Evolutionary conservation across 1,284 basidiomycete genomes (phyloP).

Genomic region (Rhodofomes roseus): DNA sequence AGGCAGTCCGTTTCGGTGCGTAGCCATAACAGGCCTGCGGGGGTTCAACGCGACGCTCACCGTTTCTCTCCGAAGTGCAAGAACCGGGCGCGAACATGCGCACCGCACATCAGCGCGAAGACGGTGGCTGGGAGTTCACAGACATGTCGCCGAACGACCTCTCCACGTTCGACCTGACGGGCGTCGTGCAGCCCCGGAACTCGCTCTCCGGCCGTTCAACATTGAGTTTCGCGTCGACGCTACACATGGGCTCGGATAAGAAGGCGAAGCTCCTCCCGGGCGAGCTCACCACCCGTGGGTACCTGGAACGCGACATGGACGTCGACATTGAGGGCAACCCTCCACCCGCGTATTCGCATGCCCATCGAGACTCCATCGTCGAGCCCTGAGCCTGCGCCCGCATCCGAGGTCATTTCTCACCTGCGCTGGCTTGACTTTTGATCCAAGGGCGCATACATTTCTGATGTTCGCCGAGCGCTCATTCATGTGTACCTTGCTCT

Average conservation of each 20-base stretch:
- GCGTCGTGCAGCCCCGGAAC: slow-evolving; percentile 7
- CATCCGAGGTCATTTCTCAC: background rate
- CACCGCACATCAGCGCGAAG: slow-evolving; percentile 26
- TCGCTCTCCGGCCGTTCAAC: slow-evolving; percentile 11
- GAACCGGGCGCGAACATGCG: slow-evolving; percentile 31
- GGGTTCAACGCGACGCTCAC: no score
- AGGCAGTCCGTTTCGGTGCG: slow-evolving; percentile 9
- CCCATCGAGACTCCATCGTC: slow-evolving; percentile 7
- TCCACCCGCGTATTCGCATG: slow-evolving; percentile 24
- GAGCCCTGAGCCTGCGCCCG: background rate
- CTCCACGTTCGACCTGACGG: slow-evolving; percentile 11
- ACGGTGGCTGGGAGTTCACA: slow-evolving; percentile 31
- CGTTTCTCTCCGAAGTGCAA: slow-evolving; percentile 17
- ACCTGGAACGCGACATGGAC: slow-evolving; percentile 21
- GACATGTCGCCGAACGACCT: slow-evolving; percentile 7
- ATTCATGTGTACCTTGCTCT: background rate
- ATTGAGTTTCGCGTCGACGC: slow-evolving; percentile 12
- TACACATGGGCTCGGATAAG: slow-evolving; percentile 4
- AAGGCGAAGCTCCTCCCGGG: slow-evolving; percentile 22
- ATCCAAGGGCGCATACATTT: background rate
- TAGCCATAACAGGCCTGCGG: background rate
- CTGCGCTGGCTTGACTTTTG: background rate
- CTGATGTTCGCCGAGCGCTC: background rate
- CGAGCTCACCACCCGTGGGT: slow-evolving; percentile 27
- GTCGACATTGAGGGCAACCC: slow-evolving; percentile 15